Evolutionary conservation across 768 basidiomycete genomes (phyloP).

Genomic region (Amanita rubescens): DNA sequence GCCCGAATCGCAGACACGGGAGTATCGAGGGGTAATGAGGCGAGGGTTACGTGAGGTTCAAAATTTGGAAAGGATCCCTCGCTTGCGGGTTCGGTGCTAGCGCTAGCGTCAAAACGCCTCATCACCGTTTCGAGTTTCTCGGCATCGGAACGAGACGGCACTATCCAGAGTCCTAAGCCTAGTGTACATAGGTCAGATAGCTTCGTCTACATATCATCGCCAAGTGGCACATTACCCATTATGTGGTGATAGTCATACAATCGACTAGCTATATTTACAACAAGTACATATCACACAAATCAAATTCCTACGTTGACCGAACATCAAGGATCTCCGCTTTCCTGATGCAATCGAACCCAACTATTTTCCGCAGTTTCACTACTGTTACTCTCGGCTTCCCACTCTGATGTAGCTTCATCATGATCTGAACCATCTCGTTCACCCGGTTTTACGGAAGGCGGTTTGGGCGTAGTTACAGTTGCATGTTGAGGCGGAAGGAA

Average conservation of each 20-base stretch:
- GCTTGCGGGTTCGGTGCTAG: constrained; percentile 18
- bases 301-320: background rate
- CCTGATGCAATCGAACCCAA: constrained; percentile 59
- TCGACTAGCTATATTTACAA: background rate
- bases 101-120: constrained; percentile 22
- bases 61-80: constrained; percentile 48
- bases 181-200: background rate
- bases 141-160: constrained; percentile 43
- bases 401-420: constrained; percentile 51
- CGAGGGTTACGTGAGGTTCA: constrained; percentile 68
- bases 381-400: constrained; percentile 59
- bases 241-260: background rate
- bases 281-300: background rate
- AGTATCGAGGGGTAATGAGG: constrained; percentile 27
- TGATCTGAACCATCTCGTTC: constrained; percentile 13
- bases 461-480: constrained; percentile 16
- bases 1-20: constrained; percentile 28
- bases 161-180: constrained; percentile 68
- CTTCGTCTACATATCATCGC: background rate
- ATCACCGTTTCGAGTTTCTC: constrained; percentile 40
- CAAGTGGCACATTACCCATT: background rate
- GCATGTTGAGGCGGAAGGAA: constrained; percentile 27
- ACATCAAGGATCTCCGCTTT: background rate
- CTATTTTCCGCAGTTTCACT: constrained; percentile 51
- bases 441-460: constrained; percentile 7